Base-by-base conservation (phyloP, 495 filamentous ascomycete genomes). In the Oleoguttula mirabilis region DNA sequence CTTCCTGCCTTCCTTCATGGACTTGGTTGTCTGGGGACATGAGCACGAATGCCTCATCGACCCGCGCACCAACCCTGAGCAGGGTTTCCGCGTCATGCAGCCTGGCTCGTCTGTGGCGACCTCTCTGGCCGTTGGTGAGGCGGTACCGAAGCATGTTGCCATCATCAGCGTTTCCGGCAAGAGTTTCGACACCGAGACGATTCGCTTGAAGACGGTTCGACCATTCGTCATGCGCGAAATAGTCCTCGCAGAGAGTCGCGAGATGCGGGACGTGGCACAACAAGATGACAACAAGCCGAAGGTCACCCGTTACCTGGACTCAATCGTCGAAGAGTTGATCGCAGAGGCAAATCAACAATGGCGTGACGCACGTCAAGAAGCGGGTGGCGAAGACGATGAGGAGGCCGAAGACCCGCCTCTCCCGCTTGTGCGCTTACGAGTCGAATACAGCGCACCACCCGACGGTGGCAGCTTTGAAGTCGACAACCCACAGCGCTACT, bases 21-120 rank as follows among this genome's bases (percentile, higher is more conserved):
- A 99, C 56, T 66, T 99, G 12, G 76, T 96, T 0, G 67, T 99
- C 33, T 99, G 90, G 90, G 90, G 90, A 19, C 90, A 99, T 54
- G 90, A 99, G 60, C 90, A 99, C 54, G 92, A 99, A 63, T 96
- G 88, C 57, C 60, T 90, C 3, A 92, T 96, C 50, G 75, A 93
- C 30, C 90, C 90, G 1, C 55, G 61, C 10, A 69, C 73, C 19
- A 95, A 94, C 54, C 75, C 82, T 0, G 86, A 94, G 58, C 92
- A 76, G 44, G 79, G 78, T 7, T 96, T 96, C 51, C 77, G 88
- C 55, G 87, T 99, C 47, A 94, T 99, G 74, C 90, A 99, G 52
- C 90, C 90, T 0, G 90, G 90, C 3, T 96, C 92, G 0, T 95
- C 90, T 1, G 77, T 99, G 1, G 90, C 88, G 7, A 99, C 90